Conservation (phyloP, 2,329 filamentous ascomycete genomes). For the Trichoderma atroviride region DNA sequence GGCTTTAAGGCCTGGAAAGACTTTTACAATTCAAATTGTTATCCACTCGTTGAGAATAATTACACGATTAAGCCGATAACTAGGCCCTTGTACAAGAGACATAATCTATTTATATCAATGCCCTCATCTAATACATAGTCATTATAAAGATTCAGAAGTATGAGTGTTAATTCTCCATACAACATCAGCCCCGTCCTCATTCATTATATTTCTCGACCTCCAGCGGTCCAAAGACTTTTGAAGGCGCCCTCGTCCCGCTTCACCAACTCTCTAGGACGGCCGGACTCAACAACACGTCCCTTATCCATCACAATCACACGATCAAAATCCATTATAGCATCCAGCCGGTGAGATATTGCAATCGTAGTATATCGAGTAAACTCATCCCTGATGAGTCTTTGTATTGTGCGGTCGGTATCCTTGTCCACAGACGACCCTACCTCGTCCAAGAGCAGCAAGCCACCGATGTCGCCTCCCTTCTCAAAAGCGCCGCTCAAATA, state of each 20-base stretch:
- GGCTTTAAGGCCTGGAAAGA: too few relatives aligned
- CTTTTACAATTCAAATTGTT: too few relatives aligned
- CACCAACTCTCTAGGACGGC: constrained; percentile 34
- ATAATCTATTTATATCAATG: too few relatives aligned
- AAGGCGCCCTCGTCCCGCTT: constrained; percentile 29
- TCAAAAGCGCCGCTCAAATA: not conserved
- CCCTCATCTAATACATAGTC: not conserved
- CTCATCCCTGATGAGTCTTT: constrained; percentile 30
- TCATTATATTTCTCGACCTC: not conserved
- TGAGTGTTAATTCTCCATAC: not conserved
- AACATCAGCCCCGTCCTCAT: not conserved
- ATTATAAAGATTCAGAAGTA: not conserved
- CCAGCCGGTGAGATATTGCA: constrained; percentile 38
- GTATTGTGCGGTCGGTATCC: constrained; percentile 35
- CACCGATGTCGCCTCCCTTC: constrained; percentile 11
- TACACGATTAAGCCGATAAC: too few relatives aligned
- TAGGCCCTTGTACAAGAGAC: too few relatives aligned
- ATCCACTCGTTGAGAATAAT: not conserved
- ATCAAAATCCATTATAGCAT: constrained; percentile 36
- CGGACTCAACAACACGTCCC: constrained; percentile 35
- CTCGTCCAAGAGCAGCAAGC: constrained; percentile 37
- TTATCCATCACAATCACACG: constrained; percentile 36
- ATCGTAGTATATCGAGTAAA: constrained; percentile 35
- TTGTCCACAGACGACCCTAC: constrained; percentile 39
- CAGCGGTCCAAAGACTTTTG: constrained; percentile 27